Evolutionary conservation across 164 flowering plant species (phyloP).

Genomic region (Sextonia rubra): DNA sequence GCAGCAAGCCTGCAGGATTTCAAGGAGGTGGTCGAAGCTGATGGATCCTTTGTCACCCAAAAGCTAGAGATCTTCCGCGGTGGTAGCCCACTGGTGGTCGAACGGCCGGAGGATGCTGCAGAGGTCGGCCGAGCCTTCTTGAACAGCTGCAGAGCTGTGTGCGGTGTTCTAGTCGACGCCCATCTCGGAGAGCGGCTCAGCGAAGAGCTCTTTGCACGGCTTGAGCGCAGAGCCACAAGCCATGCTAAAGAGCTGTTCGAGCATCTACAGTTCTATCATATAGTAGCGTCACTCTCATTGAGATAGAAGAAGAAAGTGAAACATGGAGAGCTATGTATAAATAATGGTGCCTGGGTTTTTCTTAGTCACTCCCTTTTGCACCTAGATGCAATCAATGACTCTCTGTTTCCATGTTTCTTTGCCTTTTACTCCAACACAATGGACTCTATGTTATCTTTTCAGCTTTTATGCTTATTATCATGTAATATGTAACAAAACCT

Average conservation of each 20-base stretch:
- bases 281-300: conserved; percentile 72
- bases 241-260: conserved; percentile 68
- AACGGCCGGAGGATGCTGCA: conserved; percentile 53
- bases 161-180: conserved; percentile 85
- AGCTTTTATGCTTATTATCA: not conserved
- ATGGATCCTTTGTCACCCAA: conserved; percentile 59
- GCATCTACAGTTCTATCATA: conserved; percentile 73
- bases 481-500: not conserved
- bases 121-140: conserved; percentile 79
- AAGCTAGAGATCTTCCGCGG: conserved; percentile 70
- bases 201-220: conserved; percentile 55
- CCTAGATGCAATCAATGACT: not conserved
- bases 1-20: conserved; percentile 83
- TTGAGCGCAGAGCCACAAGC: conserved; percentile 48
- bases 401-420: not conserved
- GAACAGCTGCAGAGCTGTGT: conserved; percentile 67
- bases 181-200: conserved; percentile 72
- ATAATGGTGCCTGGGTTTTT: not conserved
- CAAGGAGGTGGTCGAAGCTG: conserved; percentile 76
- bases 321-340: not conserved
- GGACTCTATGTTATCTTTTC: not conserved
- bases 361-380: not conserved
- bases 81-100: conserved; percentile 81
- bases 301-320: conserved; percentile 1
- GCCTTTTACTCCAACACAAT: not conserved